Evolutionary conservation across 306 rosid species (phyloP), one percentile per base, ranked within the genome.

Genomic region (Vicia sativa): DNA sequence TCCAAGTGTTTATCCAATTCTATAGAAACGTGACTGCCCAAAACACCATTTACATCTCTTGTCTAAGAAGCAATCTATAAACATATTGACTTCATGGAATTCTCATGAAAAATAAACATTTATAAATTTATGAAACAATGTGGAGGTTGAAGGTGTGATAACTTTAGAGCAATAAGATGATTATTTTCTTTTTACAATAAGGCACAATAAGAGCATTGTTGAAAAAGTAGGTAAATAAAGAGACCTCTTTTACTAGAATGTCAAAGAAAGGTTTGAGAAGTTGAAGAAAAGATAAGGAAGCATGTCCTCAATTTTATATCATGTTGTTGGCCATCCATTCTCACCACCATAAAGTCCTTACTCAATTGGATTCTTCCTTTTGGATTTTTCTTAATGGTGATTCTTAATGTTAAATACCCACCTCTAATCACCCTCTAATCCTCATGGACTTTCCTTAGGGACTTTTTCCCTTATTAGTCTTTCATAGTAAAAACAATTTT

Each of bases 271-370:
- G 68, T 58, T 74, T 79, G 91, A 83, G 83, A 79, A 71, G 55
- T 35, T 65, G 83, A 81, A 76, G 74, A 82, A 72, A 75, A 82
- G 84, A 87, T 85, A 81, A 85, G 93, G 85, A 81, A 80, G 86
- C 82, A 72, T 69, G 84, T 82, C 80, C 85, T 79, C 87, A 72
- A 79, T 70, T 75, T 77, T 81, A 77, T 67, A 90, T 90, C 74
- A 90, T 90, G 82, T 16, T 90, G 95, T 90, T 87, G 65, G 96
- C 96, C 95, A 90, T 90, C 84, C 70, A 80, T 74, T 76, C 74
- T 78, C 82, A 80, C 83, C 88, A 83, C 84, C 91, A 73, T 79
- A 87, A 85, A 83, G 55, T 85, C 89, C 78, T 81, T 73, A 35
- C 81, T 74, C 84, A 76, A 65, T 71, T 75, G 42, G 54, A 55